Conservation (phyloP, 73 alveolate genomes). For the Paramecium sonneborni region DNA sequence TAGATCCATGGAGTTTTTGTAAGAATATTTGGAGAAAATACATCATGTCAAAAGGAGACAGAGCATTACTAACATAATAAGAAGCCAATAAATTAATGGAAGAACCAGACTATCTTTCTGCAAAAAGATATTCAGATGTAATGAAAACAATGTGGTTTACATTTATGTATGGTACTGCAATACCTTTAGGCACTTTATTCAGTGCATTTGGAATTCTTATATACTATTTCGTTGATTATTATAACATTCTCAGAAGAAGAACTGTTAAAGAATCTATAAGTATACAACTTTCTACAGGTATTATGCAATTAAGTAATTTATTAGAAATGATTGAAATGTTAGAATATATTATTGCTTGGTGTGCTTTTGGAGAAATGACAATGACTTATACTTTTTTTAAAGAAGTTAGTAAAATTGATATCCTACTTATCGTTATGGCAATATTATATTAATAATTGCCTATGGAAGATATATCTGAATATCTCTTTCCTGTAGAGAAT, state of each 20-base stretch:
- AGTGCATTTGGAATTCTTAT: conserved; percentile 43
- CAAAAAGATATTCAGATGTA: conserved; percentile 65
- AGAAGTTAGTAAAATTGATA: conserved; percentile 10
- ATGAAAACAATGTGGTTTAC: conserved; percentile 72
- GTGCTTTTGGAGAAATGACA: conserved; percentile 60
- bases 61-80: conserved; percentile 58
- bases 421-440: conserved; percentile 25
- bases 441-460: conserved; percentile 46
- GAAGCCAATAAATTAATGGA: conserved; percentile 66
- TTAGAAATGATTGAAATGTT: conserved; percentile 63
- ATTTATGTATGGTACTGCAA: conserved; percentile 60
- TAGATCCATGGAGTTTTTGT: conserved; percentile 62
- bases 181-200: conserved; percentile 63
- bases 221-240: conserved; percentile 58
- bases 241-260: conserved; percentile 58
- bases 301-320: not conserved
- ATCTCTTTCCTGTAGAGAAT: conserved; percentile 53
- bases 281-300: conserved; percentile 51
- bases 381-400: conserved; percentile 55
- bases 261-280: conserved; percentile 63
- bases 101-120: conserved; percentile 59
- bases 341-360: conserved; percentile 46
- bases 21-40: conserved; percentile 54
- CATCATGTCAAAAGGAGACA: not conserved
- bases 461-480: conserved; percentile 63